These are phyloP conservation scores for Protomyces inouyei DNA, from an alignment of 1,139 yeast genomes.

Conservation along the genomic window DNA sequence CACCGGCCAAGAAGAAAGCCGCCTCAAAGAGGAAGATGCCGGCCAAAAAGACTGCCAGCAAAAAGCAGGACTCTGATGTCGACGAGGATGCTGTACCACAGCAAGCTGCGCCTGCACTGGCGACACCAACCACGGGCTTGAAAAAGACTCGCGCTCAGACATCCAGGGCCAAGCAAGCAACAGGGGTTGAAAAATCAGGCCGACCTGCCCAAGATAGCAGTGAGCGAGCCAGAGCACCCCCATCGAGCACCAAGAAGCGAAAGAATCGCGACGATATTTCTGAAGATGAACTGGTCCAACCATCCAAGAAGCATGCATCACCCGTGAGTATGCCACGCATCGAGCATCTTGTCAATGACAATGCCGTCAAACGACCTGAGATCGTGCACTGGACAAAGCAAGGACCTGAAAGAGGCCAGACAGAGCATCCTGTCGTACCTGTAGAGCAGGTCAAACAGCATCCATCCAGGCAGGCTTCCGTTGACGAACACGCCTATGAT, in stretches of 20 bases:
- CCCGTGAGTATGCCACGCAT: background rate
- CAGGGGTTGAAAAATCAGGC: background rate
- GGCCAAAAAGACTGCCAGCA: background rate
- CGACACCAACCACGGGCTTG: background rate
- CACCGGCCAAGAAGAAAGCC: background rate
- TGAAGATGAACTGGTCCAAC: background rate
- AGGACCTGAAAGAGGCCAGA: background rate
- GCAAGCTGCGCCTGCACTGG: background rate
- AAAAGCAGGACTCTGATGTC: background rate
- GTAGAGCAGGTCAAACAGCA: too few relatives aligned
- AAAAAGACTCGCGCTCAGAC: background rate
- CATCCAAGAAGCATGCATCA: background rate
- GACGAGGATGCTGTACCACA: background rate
- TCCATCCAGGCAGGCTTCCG: too few relatives aligned
- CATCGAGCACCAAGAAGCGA: too few relatives aligned
- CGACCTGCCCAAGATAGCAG: background rate
- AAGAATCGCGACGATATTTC: too few relatives aligned
- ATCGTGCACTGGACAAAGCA: background rate
- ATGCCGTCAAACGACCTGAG: background rate
- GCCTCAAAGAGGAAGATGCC: background rate
- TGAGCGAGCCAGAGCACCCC: background rate
- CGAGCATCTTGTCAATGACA: background rate
- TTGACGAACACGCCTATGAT: too few relatives aligned
- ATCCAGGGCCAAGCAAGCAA: background rate
- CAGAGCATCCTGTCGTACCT: too few relatives aligned